These are phyloP conservation scores for Camellia oleifera DNA, from an alignment of 179 eudicot species.

Conservation along the genomic window DNA sequence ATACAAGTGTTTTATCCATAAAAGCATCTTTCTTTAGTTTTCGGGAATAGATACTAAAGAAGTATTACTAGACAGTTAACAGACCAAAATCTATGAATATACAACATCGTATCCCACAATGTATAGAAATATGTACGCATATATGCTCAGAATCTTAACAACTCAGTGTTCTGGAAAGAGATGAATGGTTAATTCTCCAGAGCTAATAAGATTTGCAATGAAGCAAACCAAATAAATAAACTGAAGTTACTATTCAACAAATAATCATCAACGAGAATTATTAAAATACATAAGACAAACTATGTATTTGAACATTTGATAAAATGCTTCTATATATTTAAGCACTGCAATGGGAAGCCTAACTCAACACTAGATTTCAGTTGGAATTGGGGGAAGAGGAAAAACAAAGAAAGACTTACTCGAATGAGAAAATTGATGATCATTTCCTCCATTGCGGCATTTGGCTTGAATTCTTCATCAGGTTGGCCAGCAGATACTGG, in stretches of 20 bases:
- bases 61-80: not conserved
- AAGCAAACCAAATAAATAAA: not conserved
- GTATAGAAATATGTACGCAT: not conserved
- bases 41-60: not conserved
- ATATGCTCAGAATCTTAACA: not conserved
- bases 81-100: not conserved
- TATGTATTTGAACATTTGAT: not conserved
- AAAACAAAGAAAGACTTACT: constrained; percentile 36
- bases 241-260: not conserved
- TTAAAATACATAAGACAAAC: not conserved
- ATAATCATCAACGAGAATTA: not conserved
- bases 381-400: not conserved
- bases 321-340: not conserved
- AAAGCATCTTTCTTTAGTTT: not conserved
- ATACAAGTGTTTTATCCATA: not conserved
- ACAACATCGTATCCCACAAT: not conserved
- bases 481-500: constrained; percentile 92
- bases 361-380: not conserved
- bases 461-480: constrained; percentile 98
- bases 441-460: constrained; percentile 99
- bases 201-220: not conserved
- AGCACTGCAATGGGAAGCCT: constrained; percentile 6
- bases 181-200: not conserved
- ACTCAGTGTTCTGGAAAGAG: not conserved
- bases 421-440: constrained; percentile 95